Evolutionary conservation across 208 protist species (phyloP), one percentile per base, ranked within the genome.

Genomic region (Trypanosomatidae sp.): DNA sequence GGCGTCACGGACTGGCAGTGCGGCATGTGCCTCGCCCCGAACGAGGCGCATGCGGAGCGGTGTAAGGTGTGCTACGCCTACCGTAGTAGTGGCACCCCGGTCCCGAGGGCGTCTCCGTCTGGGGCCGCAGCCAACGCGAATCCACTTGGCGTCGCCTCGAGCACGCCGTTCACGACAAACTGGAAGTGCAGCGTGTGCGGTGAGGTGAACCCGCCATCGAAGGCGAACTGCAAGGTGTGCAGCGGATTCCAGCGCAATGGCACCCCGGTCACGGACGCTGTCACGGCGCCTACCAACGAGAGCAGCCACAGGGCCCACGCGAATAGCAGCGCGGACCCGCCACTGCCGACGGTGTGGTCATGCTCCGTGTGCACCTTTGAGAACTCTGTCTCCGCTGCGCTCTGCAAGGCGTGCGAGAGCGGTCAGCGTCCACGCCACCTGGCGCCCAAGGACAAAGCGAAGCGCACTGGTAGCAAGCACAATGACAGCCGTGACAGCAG

Each of bases 301-400:
- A 28, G 39, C 19, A 39, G 52, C 44, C 25, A 65, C 44, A 25
- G 46, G 49, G 56, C 5, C 46, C 15, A 59, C 65, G 33, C 33
- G 55, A 66, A 47, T 22, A 30, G 28, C 15, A 62, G 55, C 60
- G 49, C 66, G 33, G 56, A 60, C 66, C 53, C 66, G 33, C 19
- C 76, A 22, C 65, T 49, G 69, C 65, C 79, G 15, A 83, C 78
- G 25, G 62, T 73, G 53, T 95, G 91, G 89, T 66, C 66, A 39
- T 95, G 91, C 80, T 87, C 88, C 5, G 89, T 92, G 19, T 95
- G 91, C 69, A 95, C 89, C 17, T 81, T 93, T 25, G 85, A 95
- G 62, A 95, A 95, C 75, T 43, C 79, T 12, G 65, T 86, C 39
- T 66, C 66, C 2, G 71, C 41, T 41, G 85, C 85, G 47, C 64